A percentile compares a stretch with the other conserved stretches of the same genome.
phyloP scores from a whole-genome alignment of 768 basidiomycete species.

The Gelatoporia subvermispora region DNA sequence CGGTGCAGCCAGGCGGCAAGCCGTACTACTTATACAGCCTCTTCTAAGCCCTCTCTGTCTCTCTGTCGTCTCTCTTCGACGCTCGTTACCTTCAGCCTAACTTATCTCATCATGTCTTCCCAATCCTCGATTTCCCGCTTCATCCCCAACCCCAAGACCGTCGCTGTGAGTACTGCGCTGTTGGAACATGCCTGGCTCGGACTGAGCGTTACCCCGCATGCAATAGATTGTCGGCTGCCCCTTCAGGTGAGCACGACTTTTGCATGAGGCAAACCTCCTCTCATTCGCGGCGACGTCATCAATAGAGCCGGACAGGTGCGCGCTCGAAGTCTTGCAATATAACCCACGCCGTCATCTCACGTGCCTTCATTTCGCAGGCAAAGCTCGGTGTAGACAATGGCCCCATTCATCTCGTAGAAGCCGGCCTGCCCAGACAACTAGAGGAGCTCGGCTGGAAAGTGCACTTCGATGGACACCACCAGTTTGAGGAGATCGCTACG shows the following conservation, averaged over 20 bases:
- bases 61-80: background rate
- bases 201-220: background rate
- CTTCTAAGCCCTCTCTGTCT: background rate
- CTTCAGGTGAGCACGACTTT: constrained; percentile 63
- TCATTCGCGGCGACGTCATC: background rate
- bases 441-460: constrained; percentile 83
- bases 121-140: constrained; percentile 32
- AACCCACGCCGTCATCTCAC: constrained; percentile 7
- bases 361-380: constrained; percentile 39
- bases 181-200: no score
- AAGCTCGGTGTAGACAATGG: constrained; percentile 80
- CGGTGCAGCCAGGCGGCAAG: no score
- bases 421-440: constrained; percentile 78
- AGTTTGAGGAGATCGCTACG: constrained; percentile 71
- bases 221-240: constrained; percentile 88
- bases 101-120: constrained; percentile 7
- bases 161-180: constrained; percentile 56
- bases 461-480: constrained; percentile 84
- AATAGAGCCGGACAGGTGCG: constrained; percentile 63
- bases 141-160: constrained; percentile 65
- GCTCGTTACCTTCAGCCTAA: background rate
- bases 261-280: background rate
- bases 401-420: constrained; percentile 84
- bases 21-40: no score
- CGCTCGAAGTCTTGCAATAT: background rate